Evolutionary conservation across 495 filamentous ascomycete species (phyloP).

Genomic region (Cercophora newfieldiana): DNA sequence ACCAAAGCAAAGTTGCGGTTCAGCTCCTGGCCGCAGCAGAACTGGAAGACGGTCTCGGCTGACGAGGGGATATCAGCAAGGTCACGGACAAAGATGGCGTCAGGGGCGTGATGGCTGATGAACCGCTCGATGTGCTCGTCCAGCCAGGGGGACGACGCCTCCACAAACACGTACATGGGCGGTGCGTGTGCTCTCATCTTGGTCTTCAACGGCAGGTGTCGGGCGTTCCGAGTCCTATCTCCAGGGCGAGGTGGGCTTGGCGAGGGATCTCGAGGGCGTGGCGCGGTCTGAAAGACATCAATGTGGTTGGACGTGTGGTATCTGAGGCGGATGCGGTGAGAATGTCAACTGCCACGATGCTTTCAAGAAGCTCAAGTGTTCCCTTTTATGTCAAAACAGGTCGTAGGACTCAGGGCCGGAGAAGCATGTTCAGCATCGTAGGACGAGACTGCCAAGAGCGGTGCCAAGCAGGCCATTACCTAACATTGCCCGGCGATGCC

Average conservation of each 20-base stretch:
- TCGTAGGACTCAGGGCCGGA: not conserved
- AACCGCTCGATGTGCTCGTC: slow-evolving; percentile 24
- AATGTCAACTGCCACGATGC: too few species aligned
- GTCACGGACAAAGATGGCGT: slow-evolving; percentile 19
- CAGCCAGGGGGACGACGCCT: slow-evolving; percentile 22
- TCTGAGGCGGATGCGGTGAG: too few species aligned
- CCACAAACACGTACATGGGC: slow-evolving; percentile 24
- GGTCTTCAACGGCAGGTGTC: slow-evolving; percentile 8
- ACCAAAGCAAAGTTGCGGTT: slow-evolving; percentile 24
- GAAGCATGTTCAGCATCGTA: not conserved
- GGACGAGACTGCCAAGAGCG: not conserved
- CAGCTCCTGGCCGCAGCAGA: slow-evolving; percentile 26
- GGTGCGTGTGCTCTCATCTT: not conserved
- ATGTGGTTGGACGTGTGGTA: not conserved
- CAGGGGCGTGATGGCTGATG: slow-evolving; percentile 22
- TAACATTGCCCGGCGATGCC: not conserved
- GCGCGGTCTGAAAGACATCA: not conserved
- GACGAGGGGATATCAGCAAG: slow-evolving; percentile 21
- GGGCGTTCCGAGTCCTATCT: slow-evolving; percentile 1
- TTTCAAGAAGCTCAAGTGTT: too few species aligned
- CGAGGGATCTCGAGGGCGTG: slow-evolving; percentile 18
- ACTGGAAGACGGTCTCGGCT: slow-evolving; percentile 20
- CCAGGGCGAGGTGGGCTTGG: slow-evolving; percentile 20
- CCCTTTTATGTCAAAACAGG: too few species aligned
- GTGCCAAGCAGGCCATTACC: not conserved